Percentiles rank a stretch among this genome's conserved stretches.
phyloP scores from a whole-genome alignment of 2,329 filamentous ascomycete species.

The Botrytis squamosa region DNA sequence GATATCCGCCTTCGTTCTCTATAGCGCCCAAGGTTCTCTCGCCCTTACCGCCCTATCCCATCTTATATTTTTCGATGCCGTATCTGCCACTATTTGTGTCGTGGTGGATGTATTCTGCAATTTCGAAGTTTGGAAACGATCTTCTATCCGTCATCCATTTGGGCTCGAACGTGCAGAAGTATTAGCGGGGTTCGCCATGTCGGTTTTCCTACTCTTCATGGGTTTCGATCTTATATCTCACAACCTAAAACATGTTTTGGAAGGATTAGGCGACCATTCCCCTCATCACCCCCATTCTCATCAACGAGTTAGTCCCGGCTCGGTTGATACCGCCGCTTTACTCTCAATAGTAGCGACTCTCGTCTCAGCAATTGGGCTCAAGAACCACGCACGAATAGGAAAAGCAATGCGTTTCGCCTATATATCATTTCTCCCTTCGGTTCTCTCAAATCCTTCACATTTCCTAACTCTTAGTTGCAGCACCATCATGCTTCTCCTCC shows the following conservation, averaged over 20 bases:
- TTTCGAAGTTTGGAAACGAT: slow-evolving; percentile 96
- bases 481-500: slow-evolving; percentile 73
- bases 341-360: slow-evolving; percentile 81
- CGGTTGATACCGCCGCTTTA: slow-evolving; percentile 76
- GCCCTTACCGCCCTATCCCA: slow-evolving; percentile 92
- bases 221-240: slow-evolving; percentile 94
- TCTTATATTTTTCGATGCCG: slow-evolving; percentile 90
- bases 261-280: slow-evolving; percentile 65
- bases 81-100: slow-evolving; percentile 88
- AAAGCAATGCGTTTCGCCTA: slow-evolving; percentile 86
- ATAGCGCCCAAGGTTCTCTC: slow-evolving; percentile 80
- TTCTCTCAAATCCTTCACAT: slow-evolving; percentile 94
- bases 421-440: slow-evolving; percentile 75
- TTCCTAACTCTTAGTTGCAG: slow-evolving; percentile 91
- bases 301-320: slow-evolving; percentile 67
- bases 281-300: slow-evolving; percentile 70
- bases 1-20: slow-evolving; percentile 81
- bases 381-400: slow-evolving; percentile 89
- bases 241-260: slow-evolving; percentile 88
- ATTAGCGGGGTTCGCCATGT: slow-evolving; percentile 92
- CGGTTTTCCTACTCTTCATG: slow-evolving; percentile 94
- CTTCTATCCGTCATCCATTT: slow-evolving; percentile 90
- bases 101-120: slow-evolving; percentile 91
- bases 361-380: slow-evolving; percentile 80
- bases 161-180: slow-evolving; percentile 90